Evolutionary conservation across 495 filamentous ascomycete genomes (phyloP).

Genomic region (Rhizodiscina lignyota): DNA sequence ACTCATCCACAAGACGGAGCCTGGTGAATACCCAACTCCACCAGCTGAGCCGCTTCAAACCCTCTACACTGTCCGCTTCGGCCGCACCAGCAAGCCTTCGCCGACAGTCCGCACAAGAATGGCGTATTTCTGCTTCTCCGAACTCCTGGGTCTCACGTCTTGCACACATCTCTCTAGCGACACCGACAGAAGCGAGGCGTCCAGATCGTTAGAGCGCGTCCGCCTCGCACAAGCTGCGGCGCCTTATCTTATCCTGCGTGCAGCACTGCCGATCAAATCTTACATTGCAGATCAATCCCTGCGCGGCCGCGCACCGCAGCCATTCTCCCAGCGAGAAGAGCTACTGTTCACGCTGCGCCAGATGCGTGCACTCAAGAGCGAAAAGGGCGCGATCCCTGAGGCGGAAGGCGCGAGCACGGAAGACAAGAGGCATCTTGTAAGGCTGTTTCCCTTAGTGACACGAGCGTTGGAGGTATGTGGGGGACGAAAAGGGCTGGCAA

Average conservation of each 20-base stretch:
- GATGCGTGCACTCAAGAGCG: slow-evolving; percentile 48
- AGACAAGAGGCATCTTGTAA: slow-evolving; percentile 56
- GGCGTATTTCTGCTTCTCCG: slow-evolving; percentile 63
- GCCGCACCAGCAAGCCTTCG: slow-evolving; percentile 50
- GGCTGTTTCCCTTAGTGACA: slow-evolving; percentile 52
- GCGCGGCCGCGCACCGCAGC: slow-evolving; percentile 81
- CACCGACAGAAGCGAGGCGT: not conserved
- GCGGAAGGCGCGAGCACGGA: slow-evolving; percentile 36
- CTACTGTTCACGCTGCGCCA: slow-evolving; percentile 51
- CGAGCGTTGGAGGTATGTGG: not conserved
- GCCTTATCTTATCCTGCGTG: slow-evolving; percentile 71
- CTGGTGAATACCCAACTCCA: slow-evolving; percentile 32
- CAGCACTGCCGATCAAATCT: slow-evolving; percentile 56
- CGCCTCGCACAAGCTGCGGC: slow-evolving; percentile 60
- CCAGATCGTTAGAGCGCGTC: slow-evolving; percentile 15
- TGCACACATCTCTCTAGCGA: slow-evolving; percentile 21
- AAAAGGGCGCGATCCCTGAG: slow-evolving; percentile 55
- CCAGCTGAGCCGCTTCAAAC: slow-evolving; percentile 35
- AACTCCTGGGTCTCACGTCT: slow-evolving; percentile 58
- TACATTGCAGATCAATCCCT: slow-evolving; percentile 90
- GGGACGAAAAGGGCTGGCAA: slow-evolving; percentile 26
- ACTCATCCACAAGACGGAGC: slow-evolving; percentile 55
- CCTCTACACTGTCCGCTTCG: slow-evolving; percentile 47
- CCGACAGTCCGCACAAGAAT: slow-evolving; percentile 52
- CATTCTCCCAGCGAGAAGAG: slow-evolving; percentile 61